These are phyloP conservation scores for Rhizomucor pusillus DNA, from an alignment of 371 early-diverging fungal species.

Conservation along the genomic window DNA sequence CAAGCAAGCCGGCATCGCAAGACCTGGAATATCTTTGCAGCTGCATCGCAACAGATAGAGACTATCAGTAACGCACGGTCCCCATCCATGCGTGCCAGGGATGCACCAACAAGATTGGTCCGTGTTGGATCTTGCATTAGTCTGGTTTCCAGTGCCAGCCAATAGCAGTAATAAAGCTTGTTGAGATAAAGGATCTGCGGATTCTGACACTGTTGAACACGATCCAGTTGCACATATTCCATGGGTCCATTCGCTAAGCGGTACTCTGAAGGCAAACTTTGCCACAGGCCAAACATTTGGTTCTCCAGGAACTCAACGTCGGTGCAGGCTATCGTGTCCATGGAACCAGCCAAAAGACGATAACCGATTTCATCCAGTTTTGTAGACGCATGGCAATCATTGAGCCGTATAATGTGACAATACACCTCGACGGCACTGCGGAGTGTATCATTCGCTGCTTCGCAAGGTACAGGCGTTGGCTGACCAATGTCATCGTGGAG, in stretches of 20 bases:
- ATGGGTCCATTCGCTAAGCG: constrained; percentile 29
- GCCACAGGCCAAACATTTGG: constrained; percentile 34
- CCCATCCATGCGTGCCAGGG: constrained; percentile 26
- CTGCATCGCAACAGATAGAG: constrained; percentile 38
- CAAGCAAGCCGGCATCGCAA: constrained; percentile 29
- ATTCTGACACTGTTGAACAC: constrained; percentile 28
- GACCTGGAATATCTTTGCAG: constrained; percentile 30
- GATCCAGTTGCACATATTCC: constrained; percentile 31
- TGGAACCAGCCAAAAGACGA: constrained; percentile 21
- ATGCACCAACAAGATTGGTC: constrained; percentile 23
- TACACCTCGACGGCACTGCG: constrained; percentile 13
- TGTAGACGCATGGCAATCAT: constrained; percentile 20
- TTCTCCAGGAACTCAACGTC: constrained; percentile 31
- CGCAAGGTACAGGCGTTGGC: constrained; percentile 25
- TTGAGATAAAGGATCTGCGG: constrained; percentile 32
- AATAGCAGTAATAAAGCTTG: constrained; percentile 27
- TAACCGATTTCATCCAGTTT: constrained; percentile 22
- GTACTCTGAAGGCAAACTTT: constrained; percentile 18
- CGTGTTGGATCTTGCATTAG: constrained; percentile 30
- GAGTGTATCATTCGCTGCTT: constrained; percentile 7
- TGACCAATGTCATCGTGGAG: constrained; percentile 34
- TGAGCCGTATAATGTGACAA: constrained; percentile 23
- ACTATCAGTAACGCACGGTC: constrained; percentile 40
- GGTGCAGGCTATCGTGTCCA: constrained; percentile 14
- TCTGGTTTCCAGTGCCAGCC: constrained; percentile 31